Conservation (phyloP, 345 rosid species). For the Aethionema arabicum region DNA sequence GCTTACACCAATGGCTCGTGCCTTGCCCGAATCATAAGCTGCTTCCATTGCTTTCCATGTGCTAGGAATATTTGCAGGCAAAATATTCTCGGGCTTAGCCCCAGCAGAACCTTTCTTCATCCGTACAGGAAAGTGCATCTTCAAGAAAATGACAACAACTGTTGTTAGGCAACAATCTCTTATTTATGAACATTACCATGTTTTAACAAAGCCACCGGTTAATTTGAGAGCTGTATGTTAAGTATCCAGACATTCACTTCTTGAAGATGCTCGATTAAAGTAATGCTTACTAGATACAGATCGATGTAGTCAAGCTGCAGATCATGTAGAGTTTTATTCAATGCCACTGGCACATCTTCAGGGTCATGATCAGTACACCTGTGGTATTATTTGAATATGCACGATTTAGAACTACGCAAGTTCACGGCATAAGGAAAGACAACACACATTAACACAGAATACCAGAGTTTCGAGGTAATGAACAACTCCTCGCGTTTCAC, state of each 20-base stretch:
- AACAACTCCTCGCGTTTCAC: constrained; percentile 57
- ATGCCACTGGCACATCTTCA: constrained; percentile 57
- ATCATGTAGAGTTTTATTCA: constrained; percentile 48
- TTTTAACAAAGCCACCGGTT: too few species aligned
- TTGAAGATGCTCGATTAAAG: background rate
- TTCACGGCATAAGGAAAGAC: background rate
- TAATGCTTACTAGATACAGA: constrained; percentile 54
- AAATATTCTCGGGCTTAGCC: constrained; percentile 50
- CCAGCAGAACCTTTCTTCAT: constrained; percentile 62
- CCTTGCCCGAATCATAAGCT: constrained; percentile 63
- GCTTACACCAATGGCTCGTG: constrained; percentile 78
- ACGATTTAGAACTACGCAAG: background rate
- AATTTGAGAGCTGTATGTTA: too few species aligned
- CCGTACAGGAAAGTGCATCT: constrained; percentile 83
- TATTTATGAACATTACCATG: too few species aligned
- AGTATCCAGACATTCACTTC: too few species aligned
- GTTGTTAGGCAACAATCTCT: background rate
- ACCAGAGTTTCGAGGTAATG: constrained; percentile 72
- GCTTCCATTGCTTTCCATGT: constrained; percentile 90
- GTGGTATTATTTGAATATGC: background rate
- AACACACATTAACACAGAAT: background rate
- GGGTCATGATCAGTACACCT: constrained; percentile 64
- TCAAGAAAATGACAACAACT: constrained; percentile 23
- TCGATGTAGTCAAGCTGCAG: constrained; percentile 65
- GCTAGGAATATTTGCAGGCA: constrained; percentile 53